These are phyloP conservation scores for Paratinospora sagittata DNA, from an alignment of 164 flowering plant genomes.

Conservation along the genomic window DNA sequence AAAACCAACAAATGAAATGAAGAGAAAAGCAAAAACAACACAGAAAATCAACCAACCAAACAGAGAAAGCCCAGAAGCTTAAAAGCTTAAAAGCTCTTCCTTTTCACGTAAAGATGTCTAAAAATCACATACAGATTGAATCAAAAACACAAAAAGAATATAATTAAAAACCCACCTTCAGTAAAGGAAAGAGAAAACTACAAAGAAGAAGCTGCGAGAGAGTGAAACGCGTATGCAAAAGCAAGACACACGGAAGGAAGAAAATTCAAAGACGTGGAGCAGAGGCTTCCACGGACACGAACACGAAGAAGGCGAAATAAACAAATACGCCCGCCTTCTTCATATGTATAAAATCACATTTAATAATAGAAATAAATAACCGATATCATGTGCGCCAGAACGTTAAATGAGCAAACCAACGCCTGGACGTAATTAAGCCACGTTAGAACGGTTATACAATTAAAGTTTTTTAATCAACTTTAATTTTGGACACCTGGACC, in stretches of 20 bases:
- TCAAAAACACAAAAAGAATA: background rate
- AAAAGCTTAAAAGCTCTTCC: too few species aligned
- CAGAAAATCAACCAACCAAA: background rate
- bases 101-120: background rate
- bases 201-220: background rate
- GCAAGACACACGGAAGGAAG: background rate
- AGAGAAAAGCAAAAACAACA: background rate
- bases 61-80: background rate
- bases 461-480: too few species aligned
- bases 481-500: too few species aligned
- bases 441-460: too few species aligned
- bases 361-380: too few species aligned
- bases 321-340: background rate
- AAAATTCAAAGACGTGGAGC: constrained; percentile 1
- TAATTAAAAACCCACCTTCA: background rate
- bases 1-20: background rate
- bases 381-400: too few species aligned
- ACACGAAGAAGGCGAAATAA: too few species aligned
- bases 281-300: background rate
- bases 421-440: too few species aligned
- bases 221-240: background rate
- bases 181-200: background rate
- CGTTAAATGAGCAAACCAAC: too few species aligned
- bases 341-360: too few species aligned
- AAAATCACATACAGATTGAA: too few species aligned